A percentile compares a stretch with the other conserved stretches of the same genome.
These are phyloP conservation scores for Clonostachys rhizophaga DNA, from an alignment of 2,329 filamentous ascomycete genomes.

Conservation along the genomic window DNA sequence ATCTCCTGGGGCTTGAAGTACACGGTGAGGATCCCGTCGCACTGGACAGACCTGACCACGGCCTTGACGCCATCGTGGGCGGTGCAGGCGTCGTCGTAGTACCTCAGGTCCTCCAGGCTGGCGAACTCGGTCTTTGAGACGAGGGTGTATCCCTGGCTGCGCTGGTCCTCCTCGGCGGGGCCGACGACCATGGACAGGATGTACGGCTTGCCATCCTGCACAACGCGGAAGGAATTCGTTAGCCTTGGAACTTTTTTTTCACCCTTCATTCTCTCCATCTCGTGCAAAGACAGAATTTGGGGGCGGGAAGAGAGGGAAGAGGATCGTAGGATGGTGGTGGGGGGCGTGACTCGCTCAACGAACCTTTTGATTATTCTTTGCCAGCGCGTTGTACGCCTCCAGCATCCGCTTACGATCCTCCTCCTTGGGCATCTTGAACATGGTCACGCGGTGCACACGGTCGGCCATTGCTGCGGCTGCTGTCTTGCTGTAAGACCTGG, in stretches of 20 bases:
- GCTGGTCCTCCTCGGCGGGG: slow-evolving; percentile 48
- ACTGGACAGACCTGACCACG: slow-evolving; percentile 17
- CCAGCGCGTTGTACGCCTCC: slow-evolving; percentile 36
- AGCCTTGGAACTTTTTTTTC: neutral
- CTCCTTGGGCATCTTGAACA: slow-evolving; percentile 46
- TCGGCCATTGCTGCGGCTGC: slow-evolving; percentile 25
- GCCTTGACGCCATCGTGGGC: slow-evolving; percentile 36
- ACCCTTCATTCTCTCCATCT: neutral
- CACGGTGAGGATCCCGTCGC: slow-evolving; percentile 31
- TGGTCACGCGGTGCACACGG: slow-evolving; percentile 41
- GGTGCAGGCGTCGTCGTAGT: slow-evolving; percentile 55
- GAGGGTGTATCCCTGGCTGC: slow-evolving; percentile 62
- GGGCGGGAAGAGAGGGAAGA: neutral
- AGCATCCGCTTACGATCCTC: slow-evolving; percentile 37
- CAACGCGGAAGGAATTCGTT: too few species aligned
- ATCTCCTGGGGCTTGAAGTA: slow-evolving; percentile 28
- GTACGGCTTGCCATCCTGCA: slow-evolving; percentile 66
- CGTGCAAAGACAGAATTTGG: neutral
- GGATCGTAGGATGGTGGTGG: slow-evolving; percentile 1
- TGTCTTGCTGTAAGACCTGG: neutral
- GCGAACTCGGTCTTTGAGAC: slow-evolving; percentile 60
- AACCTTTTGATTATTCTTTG: slow-evolving; percentile 35
- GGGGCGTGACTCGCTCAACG: neutral
- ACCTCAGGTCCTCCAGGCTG: slow-evolving; percentile 63
- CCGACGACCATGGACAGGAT: slow-evolving; percentile 55